Evolutionary conservation across 1,284 basidiomycete species (phyloP), one percentile per base, ranked within the genome.

Genomic region (Cryptococcus depauperatus): DNA sequence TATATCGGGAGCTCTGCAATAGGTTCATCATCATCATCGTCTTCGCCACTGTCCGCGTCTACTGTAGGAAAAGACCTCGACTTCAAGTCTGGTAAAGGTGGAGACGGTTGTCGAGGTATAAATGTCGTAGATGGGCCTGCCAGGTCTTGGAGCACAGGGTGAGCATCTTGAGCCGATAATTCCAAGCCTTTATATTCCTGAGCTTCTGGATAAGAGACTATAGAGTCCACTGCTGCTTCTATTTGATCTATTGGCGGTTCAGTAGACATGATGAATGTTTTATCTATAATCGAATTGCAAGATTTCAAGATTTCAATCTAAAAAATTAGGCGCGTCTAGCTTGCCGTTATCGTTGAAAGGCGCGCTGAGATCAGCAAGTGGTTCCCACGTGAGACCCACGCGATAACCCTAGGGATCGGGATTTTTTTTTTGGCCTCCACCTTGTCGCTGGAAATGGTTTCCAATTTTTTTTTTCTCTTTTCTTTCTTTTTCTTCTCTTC

Each of bases 1-100:
- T 70, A 70, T 2, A 71, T 61, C 6, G 69, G 69, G 11, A 71
- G 50, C 13, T 50, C 57, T 26, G 62, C 54, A 5, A 63, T 26
- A 5, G 67, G 53, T 39, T 69, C 66, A 48, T 50, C 48, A 26
- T 58, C 59, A 11, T 50, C 50, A 10, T 54, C 56, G 7, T 46
- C 41, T 14, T 50, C 47, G 34, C 42, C 44, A 38, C 42, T 37
- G 9, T 43, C 33, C 7, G 38, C 49, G 23, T 48, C 48, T 25
- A 44, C 49, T 11, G 49, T 39, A 21, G 58, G 58, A 43, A 56
- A 57, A 16, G 43, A 42, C 8, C 47, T 48, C 11, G 35, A 33
- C 5, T 45, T 44, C 8, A 61, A 48, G 22, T 56, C 43, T 10
- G 59, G 63, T 14, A 65, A 40, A 10, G 56, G 56, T 3, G 62